Base-by-base conservation (phyloP, 108 stramenopile species). In the Craspedostauros australis region DNA sequence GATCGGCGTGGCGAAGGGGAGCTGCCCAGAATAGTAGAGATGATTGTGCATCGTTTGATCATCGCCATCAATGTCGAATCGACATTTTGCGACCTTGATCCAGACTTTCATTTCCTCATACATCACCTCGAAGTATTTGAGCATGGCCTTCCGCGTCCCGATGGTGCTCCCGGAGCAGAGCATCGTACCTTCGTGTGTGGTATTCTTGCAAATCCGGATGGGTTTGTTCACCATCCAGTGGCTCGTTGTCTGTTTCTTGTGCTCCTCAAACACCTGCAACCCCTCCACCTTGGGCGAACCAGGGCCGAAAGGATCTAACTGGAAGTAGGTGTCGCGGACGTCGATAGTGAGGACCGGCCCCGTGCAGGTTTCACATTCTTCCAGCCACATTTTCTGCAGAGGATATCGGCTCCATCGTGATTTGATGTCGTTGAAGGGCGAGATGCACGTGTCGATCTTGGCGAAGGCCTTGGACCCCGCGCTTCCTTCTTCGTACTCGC, bases 41-140 rank as follows among this genome's bases (percentile, higher is more conserved):
- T 79, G 84, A 46, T 88, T 88, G 66, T 88, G 86, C 54, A 88
- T 82, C 11, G 72, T 67, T 64, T 88, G 86, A 40, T 87, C 75
- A 42, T 77, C 75, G 6, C 69, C 86, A 16, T 61, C 41, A 52
- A 64, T 82, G 18, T 67, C 50, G 33, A 60, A 50, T 16, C 76
- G 68, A 18, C 75, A 67, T 22, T 82, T 74, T n/a, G n/a, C n/a
- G 50, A 58, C 40, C 15, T 37, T 43, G 19, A 64, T 80, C 86
- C 82, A 84, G 14, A 43, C 46, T 28, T 74, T 61, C 59, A 88
- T 79, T 69, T 88, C 86, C 28, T 62, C 58, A 54, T 65, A 48
- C 78, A 88, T 84, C 7, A 58, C 62, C 21, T 75, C 46, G 7
- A 88, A 51, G 48, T 88, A 88, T 8, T 70, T 54, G 0, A 88